These are phyloP conservation scores for Helichrysum umbraculigerum DNA, from an alignment of 129 eudicot genomes.

Conservation along the genomic window DNA sequence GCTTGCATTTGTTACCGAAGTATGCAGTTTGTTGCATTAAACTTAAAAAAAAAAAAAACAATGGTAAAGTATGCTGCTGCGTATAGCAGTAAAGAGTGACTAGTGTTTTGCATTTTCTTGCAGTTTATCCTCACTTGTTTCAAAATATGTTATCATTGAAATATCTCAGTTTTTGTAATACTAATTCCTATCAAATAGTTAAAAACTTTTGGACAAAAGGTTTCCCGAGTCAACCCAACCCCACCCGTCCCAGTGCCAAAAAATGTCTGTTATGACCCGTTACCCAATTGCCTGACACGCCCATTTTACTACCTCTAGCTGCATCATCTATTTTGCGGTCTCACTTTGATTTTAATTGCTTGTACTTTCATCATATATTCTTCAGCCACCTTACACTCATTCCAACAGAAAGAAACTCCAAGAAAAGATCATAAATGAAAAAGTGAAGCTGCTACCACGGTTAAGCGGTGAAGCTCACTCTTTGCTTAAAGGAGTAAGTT, in stretches of 20 bases:
- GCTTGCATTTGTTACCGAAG: background rate
- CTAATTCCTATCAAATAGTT: background rate
- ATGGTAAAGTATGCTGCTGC: background rate
- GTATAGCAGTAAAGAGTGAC: too few species aligned
- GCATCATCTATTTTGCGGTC: background rate
- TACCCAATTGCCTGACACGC: background rate
- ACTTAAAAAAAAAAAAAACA: too few species aligned
- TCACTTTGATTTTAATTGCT: background rate
- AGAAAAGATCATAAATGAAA: slow-evolving; percentile 76
- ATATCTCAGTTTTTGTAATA: background rate
- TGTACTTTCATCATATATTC: slow-evolving; percentile 7
- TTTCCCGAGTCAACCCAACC: background rate
- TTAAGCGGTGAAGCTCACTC: slow-evolving; percentile 86
- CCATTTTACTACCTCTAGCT: slow-evolving; percentile 1
- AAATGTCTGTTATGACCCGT: background rate
- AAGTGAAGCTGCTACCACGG: slow-evolving; percentile 83
- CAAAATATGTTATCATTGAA: background rate
- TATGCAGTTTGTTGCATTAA: background rate
- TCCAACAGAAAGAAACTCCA: slow-evolving; percentile 93
- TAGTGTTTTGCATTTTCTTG: background rate
- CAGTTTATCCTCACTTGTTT: background rate
- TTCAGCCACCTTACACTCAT: slow-evolving; percentile 90
- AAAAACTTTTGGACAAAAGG: background rate
- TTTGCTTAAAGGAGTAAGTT: slow-evolving; percentile 87
- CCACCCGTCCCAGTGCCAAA: background rate